Conservation (phyloP, 192 early-diverging fungal species). For the Gamsiella multidivaricata region DNA sequence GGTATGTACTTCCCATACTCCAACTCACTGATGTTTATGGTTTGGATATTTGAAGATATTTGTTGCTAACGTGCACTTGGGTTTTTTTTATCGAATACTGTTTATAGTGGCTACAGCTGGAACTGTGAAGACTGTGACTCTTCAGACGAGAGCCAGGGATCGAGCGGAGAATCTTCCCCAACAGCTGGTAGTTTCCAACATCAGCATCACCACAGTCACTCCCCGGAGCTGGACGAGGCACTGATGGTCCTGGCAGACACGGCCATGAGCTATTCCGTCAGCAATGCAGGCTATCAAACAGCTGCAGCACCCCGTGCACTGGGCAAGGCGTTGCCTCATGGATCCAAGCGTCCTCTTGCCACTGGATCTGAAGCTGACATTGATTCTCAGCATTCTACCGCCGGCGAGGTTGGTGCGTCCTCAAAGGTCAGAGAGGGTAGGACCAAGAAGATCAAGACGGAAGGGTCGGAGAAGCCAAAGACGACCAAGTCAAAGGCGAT, state of each 20-base stretch:
- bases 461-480: slow-evolving; percentile 5
- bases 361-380: background rate
- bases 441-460: slow-evolving; percentile 34
- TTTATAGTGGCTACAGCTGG: slow-evolving; percentile 50
- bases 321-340: background rate
- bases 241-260: slow-evolving; percentile 52
- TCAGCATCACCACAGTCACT: slow-evolving; percentile 29
- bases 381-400: background rate
- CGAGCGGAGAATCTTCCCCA: slow-evolving; percentile 22
- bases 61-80: background rate
- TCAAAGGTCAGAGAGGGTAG: slow-evolving; percentile 20
- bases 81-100: background rate
- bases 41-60: too few relatives aligned
- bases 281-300: background rate
- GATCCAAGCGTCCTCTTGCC: slow-evolving; percentile 13
- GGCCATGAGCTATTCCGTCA: slow-evolving; percentile 39
- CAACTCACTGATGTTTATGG: too few relatives aligned
- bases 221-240: slow-evolving; percentile 44
- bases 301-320: background rate
- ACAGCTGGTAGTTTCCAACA: background rate
- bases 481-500: slow-evolving; percentile 19
- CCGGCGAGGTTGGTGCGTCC: background rate
- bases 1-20: slow-evolving; percentile 18
- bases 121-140: slow-evolving; percentile 54
- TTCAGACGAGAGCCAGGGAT: slow-evolving; percentile 38